Evolutionary conservation across 148 eudicot genomes (phyloP).

Genomic region (Linanthus parryae): DNA sequence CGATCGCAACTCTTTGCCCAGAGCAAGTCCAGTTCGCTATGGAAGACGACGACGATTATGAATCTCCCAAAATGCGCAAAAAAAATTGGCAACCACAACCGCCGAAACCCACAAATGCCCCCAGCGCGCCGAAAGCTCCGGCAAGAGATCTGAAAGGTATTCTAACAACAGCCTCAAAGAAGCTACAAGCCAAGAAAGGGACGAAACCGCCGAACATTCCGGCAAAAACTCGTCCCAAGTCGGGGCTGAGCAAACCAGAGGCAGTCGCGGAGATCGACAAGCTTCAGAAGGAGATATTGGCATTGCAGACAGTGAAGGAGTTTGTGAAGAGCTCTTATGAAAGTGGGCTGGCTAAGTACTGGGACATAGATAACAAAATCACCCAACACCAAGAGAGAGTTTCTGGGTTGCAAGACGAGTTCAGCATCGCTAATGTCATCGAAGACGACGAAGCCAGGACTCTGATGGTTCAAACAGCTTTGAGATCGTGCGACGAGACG

Average conservation of each 20-base stretch:
- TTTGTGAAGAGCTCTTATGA: constrained; percentile 85
- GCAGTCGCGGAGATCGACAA: constrained; percentile 75
- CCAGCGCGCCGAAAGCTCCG: constrained; percentile 58
- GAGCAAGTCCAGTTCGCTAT: constrained; percentile 54
- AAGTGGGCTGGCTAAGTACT: constrained; percentile 58
- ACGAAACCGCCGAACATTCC: constrained; percentile 38
- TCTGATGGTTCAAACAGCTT: constrained; percentile 73
- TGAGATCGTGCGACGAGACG: constrained; percentile 63
- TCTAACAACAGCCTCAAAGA: constrained; percentile 40
- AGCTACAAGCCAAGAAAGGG: constrained; percentile 16
- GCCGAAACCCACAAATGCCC: constrained; percentile 22
- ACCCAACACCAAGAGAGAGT: constrained; percentile 59
- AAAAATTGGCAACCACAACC: constrained; percentile 12
- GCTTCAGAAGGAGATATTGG: constrained; percentile 69
- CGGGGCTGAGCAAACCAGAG: constrained; percentile 60
- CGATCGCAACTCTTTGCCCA: constrained; percentile 80
- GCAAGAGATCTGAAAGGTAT: constrained; percentile 48
- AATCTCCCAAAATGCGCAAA: constrained; percentile 21
- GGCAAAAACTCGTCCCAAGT: constrained; percentile 24
- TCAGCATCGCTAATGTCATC: constrained; percentile 43
- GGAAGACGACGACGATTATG: constrained; percentile 72
- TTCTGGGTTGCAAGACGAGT: constrained; percentile 70
- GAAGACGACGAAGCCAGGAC: constrained; percentile 78
- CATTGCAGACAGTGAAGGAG: constrained; percentile 80
- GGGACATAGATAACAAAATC: constrained; percentile 61